Percentiles rank a stretch among this genome's conserved stretches.
Conservation (phyloP, 1,284 basidiomycete genomes). For the Naganishia sp. region DNA sequence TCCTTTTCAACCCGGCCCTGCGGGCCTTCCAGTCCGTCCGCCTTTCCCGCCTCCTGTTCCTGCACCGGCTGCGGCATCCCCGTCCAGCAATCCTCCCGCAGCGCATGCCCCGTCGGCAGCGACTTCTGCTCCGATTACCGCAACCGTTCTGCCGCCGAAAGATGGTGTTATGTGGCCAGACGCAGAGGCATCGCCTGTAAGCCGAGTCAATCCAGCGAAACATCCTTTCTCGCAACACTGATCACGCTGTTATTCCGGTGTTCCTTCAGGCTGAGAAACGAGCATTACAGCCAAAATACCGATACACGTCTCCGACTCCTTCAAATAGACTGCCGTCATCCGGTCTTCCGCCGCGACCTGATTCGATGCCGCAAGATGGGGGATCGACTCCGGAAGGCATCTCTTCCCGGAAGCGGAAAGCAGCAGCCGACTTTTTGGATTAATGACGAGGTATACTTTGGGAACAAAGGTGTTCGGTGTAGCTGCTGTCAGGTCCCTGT, state of each 20-base stretch:
- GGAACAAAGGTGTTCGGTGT: too few relatives aligned
- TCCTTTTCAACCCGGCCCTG: slow-evolving; percentile 36
- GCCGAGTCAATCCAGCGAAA: slow-evolving; percentile 41
- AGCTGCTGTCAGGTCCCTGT: too few relatives aligned
- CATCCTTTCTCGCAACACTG: slow-evolving; percentile 50
- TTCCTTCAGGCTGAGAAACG: slow-evolving; percentile 63
- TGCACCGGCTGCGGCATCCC: background rate
- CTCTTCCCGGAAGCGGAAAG: slow-evolving; percentile 47
- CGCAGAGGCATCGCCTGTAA: slow-evolving; percentile 46
- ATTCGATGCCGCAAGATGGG: slow-evolving; percentile 11
- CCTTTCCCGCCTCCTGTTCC: slow-evolving; percentile 15
- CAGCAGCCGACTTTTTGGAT: slow-evolving; percentile 54
- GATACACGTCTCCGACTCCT: slow-evolving; percentile 56
- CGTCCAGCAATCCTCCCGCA: slow-evolving; percentile 19
- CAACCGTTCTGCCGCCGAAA: slow-evolving; percentile 44
- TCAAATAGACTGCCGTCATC: slow-evolving; percentile 2
- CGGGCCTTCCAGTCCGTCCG: slow-evolving; percentile 40
- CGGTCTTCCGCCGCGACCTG: slow-evolving; percentile 4
- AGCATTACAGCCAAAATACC: slow-evolving; percentile 72
- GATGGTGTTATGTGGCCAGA: slow-evolving; percentile 55
- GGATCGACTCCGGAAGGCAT: slow-evolving; percentile 27
- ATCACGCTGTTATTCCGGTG: background rate
- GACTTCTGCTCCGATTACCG: slow-evolving; percentile 15
- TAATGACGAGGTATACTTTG: background rate
- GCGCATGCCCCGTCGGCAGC: background rate